These are phyloP conservation scores for Smallanthus sonchifolius DNA, from an alignment of 129 eudicot species.

Conservation along the genomic window DNA sequence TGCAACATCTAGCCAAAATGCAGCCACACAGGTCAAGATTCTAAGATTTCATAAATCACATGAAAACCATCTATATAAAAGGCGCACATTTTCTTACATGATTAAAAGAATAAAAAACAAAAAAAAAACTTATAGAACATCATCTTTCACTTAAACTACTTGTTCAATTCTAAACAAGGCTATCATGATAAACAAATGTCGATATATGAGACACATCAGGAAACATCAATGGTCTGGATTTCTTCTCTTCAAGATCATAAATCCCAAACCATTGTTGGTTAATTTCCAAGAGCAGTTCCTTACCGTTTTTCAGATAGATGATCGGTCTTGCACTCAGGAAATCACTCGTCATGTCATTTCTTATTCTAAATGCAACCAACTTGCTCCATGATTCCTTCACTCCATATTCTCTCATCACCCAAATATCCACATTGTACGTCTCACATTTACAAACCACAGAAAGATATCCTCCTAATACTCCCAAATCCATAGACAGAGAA, in stretches of 20 bases:
- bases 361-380: neutral
- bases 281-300: conserved; percentile 18
- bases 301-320: neutral
- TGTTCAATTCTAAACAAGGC: conserved; percentile 18
- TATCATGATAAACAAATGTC: conserved; percentile 10
- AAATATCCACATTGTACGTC: conserved; percentile 21
- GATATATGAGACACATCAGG: neutral
- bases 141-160: conserved; percentile 9
- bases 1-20: neutral
- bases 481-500: conserved; percentile 10
- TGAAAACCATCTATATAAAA: neutral
- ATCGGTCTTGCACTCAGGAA: conserved; percentile 3
- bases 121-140: neutral
- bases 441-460: conserved; percentile 21
- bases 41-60: neutral
- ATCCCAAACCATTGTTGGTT: neutral
- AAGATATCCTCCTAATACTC: conserved; percentile 21
- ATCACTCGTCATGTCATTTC: neutral
- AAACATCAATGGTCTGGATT: neutral
- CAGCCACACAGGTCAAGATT: neutral
- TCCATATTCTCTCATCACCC: conserved; percentile 30
- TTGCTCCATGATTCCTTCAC: conserved; percentile 40
- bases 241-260: conserved; percentile 16
- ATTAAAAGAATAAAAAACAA: neutral
- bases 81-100: too few relatives aligned